phyloP scores from a whole-genome alignment of 805 yeast genomes.

The Saccharomycopsis schoenii region DNA sequence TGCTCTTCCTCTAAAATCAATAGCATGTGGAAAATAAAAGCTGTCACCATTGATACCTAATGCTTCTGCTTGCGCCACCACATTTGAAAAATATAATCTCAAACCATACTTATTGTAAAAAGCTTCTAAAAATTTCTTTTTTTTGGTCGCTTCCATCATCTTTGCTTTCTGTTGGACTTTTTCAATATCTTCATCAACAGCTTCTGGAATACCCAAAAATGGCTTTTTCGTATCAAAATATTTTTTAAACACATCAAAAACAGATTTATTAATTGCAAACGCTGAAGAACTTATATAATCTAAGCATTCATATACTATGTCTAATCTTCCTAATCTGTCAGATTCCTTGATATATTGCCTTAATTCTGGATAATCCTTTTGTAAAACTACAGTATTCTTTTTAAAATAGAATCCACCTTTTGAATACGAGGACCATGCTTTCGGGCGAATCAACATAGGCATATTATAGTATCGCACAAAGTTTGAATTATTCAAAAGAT shows the following conservation, averaged over 20 bases:
- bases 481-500: neutral
- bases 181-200: neutral
- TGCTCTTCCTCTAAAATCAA: constrained; percentile 77
- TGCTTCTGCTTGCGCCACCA: neutral
- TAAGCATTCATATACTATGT: constrained; percentile 2
- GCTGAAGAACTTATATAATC: constrained; percentile 1
- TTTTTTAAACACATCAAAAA: neutral
- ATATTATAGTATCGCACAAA: neutral
- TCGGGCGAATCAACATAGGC: constrained; percentile 3
- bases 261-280: constrained; percentile 2
- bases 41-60: neutral
- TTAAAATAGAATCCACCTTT: constrained; percentile 2
- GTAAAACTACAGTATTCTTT: neutral
- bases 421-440: neutral
- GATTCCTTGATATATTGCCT: neutral
- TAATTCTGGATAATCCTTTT: neutral
- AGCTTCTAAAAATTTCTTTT: neutral
- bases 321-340: neutral
- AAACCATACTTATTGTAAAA: neutral
- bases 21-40: constrained; percentile 32
- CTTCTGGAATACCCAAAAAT: constrained; percentile 1
- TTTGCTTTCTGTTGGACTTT: neutral
- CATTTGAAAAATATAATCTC: neutral
- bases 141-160: neutral
- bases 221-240: neutral